A percentile compares a stretch with the other conserved stretches of the same genome.
Evolutionary conservation across 305 asterid genomes (phyloP).

Genomic region (Plantago coronopus): DNA sequence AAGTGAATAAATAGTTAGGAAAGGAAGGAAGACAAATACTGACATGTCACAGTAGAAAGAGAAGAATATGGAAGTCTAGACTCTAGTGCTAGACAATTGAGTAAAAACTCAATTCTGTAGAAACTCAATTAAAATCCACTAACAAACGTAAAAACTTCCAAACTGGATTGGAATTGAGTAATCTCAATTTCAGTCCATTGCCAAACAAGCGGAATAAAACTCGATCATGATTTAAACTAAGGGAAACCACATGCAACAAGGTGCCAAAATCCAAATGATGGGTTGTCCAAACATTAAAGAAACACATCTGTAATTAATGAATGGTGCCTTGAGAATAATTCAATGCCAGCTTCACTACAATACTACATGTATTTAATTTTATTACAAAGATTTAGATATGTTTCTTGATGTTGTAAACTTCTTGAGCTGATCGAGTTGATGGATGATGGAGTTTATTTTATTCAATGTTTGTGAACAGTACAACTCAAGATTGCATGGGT

Average conservation of each 20-base stretch:
- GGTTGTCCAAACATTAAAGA: neutral
- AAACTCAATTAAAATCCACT: no score
- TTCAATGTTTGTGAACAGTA: neutral
- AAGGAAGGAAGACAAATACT: no score
- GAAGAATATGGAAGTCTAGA: no score
- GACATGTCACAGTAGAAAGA: no score
- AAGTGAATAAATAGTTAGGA: no score
- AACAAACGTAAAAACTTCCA: no score
- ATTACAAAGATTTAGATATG: neutral
- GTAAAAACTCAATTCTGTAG: no score
- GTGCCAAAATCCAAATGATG: conserved; percentile 18
- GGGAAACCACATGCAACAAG: conserved; percentile 28
- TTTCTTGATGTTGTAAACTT: conserved; percentile 24
- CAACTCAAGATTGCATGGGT: conserved; percentile 24
- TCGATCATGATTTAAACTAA: no score
- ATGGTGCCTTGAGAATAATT: conserved; percentile 32
- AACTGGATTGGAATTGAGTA: no score
- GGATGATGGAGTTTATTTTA: conserved; percentile 24
- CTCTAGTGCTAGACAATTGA: no score
- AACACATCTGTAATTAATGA: neutral
- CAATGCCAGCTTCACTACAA: conserved; percentile 32
- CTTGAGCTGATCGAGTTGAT: conserved; percentile 25
- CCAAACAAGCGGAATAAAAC: no score
- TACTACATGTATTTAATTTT: neutral
- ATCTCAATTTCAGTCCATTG: no score